phyloP scores from a whole-genome alignment of 2,329 filamentous ascomycete species.

The Verticillium albo-atrum region DNA sequence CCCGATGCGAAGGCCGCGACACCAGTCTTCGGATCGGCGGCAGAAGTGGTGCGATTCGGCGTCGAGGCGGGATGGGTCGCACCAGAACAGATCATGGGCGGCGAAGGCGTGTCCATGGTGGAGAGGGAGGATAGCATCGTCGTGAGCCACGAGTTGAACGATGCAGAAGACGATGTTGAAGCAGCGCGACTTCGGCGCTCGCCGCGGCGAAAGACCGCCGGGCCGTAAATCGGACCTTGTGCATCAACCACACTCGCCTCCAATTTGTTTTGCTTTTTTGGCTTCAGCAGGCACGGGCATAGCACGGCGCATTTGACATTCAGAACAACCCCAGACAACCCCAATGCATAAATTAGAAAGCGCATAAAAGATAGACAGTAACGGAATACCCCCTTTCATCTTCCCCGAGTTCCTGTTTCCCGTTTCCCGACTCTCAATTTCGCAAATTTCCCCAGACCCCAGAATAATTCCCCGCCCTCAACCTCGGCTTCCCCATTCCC shows the following conservation, averaged over 20 bases:
- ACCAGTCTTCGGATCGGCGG: constrained; percentile 50
- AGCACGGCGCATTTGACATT: neutral
- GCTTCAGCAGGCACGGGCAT: neutral
- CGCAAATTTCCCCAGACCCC: neutral
- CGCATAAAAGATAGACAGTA: neutral
- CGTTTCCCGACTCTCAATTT: no score
- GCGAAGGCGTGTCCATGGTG: constrained; percentile 24
- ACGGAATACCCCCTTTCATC: no score
- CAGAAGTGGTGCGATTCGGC: constrained; percentile 52
- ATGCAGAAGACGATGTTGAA: constrained; percentile 3
- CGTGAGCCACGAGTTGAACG: constrained; percentile 19
- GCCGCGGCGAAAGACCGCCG: constrained; percentile 1
- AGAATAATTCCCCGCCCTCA: neutral
- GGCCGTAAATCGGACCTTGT: neutral
- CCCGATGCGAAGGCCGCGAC: constrained; percentile 42
- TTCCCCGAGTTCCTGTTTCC: no score
- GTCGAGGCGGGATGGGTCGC: constrained; percentile 55
- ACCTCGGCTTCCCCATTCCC: neutral
- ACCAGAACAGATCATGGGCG: constrained; percentile 44
- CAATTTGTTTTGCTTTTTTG: no score
- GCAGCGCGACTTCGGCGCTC: constrained; percentile 18
- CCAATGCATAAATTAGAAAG: neutral
- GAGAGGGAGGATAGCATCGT: constrained; percentile 39
- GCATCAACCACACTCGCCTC: no score
- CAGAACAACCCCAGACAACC: no score